phyloP scores from a whole-genome alignment of 2,329 filamentous ascomycete genomes.

The Ophiostoma australiae region DNA sequence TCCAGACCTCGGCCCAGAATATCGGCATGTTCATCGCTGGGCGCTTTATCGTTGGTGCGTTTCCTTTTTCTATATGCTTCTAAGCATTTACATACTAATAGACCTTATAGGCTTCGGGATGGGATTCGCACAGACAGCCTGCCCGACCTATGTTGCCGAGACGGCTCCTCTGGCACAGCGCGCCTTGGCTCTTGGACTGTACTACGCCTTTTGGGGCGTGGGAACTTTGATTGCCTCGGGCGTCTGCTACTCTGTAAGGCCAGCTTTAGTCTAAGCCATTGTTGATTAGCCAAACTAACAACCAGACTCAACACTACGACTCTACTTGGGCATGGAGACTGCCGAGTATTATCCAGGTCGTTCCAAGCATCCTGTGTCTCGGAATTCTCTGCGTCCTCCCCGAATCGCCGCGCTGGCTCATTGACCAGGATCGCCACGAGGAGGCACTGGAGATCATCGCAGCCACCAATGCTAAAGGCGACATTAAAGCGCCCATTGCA shows the following conservation, averaged over 20 bases:
- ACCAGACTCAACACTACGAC: neutral
- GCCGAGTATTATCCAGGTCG: conserved; percentile 43
- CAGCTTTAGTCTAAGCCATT: conserved; percentile 26
- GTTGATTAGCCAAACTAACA: neutral
- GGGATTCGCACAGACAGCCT: conserved; percentile 33
- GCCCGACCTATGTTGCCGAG: conserved; percentile 41
- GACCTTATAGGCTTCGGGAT: neutral
- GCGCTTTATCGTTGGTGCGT: conserved; percentile 62
- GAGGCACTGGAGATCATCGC: conserved; percentile 38
- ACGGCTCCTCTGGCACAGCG: conserved; percentile 72
- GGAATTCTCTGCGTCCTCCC: conserved; percentile 23
- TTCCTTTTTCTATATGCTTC: conserved; percentile 33
- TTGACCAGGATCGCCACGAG: conserved; percentile 31
- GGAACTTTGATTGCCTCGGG: conserved; percentile 68
- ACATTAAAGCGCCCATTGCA: neutral
- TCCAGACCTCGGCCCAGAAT: conserved; percentile 64
- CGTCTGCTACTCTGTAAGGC: conserved; percentile 60
- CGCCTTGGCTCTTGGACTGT: conserved; percentile 67
- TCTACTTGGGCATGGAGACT: conserved; percentile 32
- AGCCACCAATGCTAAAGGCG: conserved; percentile 24
- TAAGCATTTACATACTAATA: neutral
- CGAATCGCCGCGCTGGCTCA: conserved; percentile 24
- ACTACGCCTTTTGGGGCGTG: conserved; percentile 79
- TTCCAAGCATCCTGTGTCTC: conserved; percentile 22
- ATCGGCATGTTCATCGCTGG: conserved; percentile 65